Conservation (phyloP, 768 basidiomycete species). For the Pholiota molesta region DNA sequence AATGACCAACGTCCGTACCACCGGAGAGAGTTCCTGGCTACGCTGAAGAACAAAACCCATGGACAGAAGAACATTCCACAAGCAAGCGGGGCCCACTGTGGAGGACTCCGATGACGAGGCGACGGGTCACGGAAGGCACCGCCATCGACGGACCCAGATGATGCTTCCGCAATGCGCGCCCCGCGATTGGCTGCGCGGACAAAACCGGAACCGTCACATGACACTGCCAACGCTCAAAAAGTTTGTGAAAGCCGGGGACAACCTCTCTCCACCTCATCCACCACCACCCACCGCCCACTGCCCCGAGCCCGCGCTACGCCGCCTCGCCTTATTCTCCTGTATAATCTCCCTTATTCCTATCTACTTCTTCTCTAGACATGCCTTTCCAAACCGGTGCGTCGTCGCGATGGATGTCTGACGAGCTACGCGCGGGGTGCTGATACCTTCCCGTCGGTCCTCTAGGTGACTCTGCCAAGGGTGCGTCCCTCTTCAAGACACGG, state of each 20-base stretch:
- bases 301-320: constrained; percentile 16
- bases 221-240: constrained; percentile 26
- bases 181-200: constrained; percentile 33
- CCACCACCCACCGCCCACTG: constrained; percentile 9
- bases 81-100: no score
- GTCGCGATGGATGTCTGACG: background rate
- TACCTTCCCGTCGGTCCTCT: no score
- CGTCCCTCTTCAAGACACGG: constrained; percentile 94
- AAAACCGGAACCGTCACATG: constrained; percentile 36
- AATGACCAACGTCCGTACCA: no score
- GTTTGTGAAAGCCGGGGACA: constrained; percentile 18
- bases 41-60: no score
- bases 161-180: constrained; percentile 14
- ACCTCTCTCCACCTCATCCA: constrained; percentile 22
- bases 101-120: no score
- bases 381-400: constrained; percentile 43
- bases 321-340: constrained; percentile 22
- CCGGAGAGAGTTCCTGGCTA: no score
- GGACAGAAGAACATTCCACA: no score
- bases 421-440: no score
- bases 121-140: background rate
- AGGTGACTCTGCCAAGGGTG: constrained; percentile 91
- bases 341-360: constrained; percentile 25
- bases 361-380: constrained; percentile 33
- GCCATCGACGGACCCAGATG: constrained; percentile 9